These are phyloP conservation scores for Capronia epimyces DNA, from an alignment of 2,329 filamentous ascomycete genomes.

Conservation along the genomic window DNA sequence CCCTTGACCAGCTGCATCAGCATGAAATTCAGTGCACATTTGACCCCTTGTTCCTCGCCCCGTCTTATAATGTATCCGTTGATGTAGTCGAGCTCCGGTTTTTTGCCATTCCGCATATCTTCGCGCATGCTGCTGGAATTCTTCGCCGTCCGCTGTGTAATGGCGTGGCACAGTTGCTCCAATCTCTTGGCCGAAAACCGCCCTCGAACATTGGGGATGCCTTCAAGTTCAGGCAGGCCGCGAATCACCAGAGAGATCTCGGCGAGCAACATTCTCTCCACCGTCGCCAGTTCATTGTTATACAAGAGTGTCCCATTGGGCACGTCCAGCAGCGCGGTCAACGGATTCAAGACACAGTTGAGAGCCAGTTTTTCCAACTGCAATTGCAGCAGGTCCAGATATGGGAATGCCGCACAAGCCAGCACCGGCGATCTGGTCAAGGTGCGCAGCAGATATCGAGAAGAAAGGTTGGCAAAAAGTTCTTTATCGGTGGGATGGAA, in stretches of 20 bases:
- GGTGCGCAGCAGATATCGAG: slow-evolving; percentile 59
- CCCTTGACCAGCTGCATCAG: slow-evolving; percentile 68
- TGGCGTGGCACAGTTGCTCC: slow-evolving; percentile 53
- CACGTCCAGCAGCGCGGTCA: slow-evolving; percentile 73
- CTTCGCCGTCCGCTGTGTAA: slow-evolving; percentile 51
- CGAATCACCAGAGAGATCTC: slow-evolving; percentile 71
- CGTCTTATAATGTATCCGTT: slow-evolving; percentile 81
- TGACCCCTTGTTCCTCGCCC: slow-evolving; percentile 67
- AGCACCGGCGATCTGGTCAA: slow-evolving; percentile 60
- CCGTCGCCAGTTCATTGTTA: slow-evolving; percentile 59
- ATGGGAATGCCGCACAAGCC: slow-evolving; percentile 53
- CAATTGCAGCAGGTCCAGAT: slow-evolving; percentile 57
- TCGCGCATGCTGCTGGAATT: slow-evolving; percentile 64
- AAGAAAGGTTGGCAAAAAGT: slow-evolving; percentile 32
- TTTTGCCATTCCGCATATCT: slow-evolving; percentile 55
- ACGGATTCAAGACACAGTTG: slow-evolving; percentile 69
- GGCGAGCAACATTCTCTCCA: slow-evolving; percentile 65
- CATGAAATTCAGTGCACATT: slow-evolving; percentile 66
- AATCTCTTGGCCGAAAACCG: slow-evolving; percentile 58
- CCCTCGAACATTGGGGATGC: slow-evolving; percentile 54
- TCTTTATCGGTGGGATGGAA: slow-evolving; percentile 26
- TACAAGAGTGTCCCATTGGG: slow-evolving; percentile 65
- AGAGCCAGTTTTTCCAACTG: slow-evolving; percentile 77
- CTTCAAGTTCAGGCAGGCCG: slow-evolving; percentile 66
- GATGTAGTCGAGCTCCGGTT: slow-evolving; percentile 74